phyloP scores from a whole-genome alignment of 2,329 filamentous ascomycete species.

The Aspergillus tanneri region DNA sequence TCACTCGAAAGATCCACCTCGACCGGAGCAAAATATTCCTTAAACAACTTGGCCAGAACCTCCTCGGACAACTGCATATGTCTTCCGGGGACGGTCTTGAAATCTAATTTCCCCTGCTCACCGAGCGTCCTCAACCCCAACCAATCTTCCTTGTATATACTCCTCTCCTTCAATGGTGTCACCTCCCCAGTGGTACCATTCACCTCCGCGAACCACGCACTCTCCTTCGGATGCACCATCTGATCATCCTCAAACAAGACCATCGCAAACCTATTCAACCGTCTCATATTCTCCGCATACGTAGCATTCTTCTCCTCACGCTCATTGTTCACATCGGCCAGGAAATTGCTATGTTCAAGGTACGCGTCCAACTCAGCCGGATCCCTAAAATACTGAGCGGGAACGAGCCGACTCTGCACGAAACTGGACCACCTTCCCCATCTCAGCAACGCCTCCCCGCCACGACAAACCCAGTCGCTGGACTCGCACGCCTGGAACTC shows the following conservation, averaged over 20 bases:
- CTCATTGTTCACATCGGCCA: slow-evolving; percentile 98
- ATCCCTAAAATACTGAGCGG: slow-evolving; percentile 91
- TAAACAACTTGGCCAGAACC: slow-evolving; percentile 64
- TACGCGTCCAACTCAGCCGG: slow-evolving; percentile 68
- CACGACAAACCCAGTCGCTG: slow-evolving; percentile 77
- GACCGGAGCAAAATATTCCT: slow-evolving; percentile 46
- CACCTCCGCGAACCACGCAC: slow-evolving; percentile 85
- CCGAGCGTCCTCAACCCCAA: slow-evolving; percentile 79
- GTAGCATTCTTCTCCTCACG: slow-evolving; percentile 66
- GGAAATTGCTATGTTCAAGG: slow-evolving; percentile 76
- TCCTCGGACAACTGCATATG: slow-evolving; percentile 79
- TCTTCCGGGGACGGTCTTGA: slow-evolving; percentile 68
- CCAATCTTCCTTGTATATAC: slow-evolving; percentile 89
- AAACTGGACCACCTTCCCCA: slow-evolving; percentile 76
- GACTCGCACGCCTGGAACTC: slow-evolving; percentile 72
- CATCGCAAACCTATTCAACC: slow-evolving; percentile 78
- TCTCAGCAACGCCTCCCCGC: slow-evolving; percentile 73
- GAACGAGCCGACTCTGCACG: slow-evolving; percentile 78
- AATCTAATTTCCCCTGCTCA: slow-evolving; percentile 72
- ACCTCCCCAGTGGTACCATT: slow-evolving; percentile 64
- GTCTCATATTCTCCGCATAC: slow-evolving; percentile 70
- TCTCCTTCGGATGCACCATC: slow-evolving; percentile 86
- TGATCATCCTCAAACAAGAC: slow-evolving; percentile 84
- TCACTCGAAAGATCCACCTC: slow-evolving; percentile 15
- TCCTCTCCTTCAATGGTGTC: slow-evolving; percentile 65